Base-by-base conservation (phyloP, 192 early-diverging fungal species). In the Cladochytrium replicatum region DNA sequence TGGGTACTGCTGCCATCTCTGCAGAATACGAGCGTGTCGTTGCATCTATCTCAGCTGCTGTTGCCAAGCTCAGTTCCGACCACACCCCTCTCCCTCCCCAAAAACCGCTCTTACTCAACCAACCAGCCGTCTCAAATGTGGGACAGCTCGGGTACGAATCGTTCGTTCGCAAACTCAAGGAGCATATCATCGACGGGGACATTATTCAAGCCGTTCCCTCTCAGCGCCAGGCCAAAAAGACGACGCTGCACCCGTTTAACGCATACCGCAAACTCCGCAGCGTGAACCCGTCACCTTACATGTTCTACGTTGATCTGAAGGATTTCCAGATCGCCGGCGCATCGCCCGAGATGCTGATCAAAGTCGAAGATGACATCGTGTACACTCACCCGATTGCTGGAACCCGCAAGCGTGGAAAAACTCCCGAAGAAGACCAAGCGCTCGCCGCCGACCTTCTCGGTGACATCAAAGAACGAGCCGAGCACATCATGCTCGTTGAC, bases 401-500 rank as follows among this genome's bases (percentile, higher is more conserved):
- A 9, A 99, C 96, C 3, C 78, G 96, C 41, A 86, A 78, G 56
- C 82, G 96, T 38, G 96, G 96, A 3, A 76, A 72, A 41, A 89
- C 85, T 1, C 58, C 61, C 7, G 85, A 87, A 50, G 87, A 93
- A 54, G 96, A 99, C 55, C 71, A 92, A n/a, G 81, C 67, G 13
- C 78, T 97, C 44, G 96, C 89, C 1, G 71, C 78, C 15, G 93
- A 96, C 45, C 71, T 99, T 9, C 59, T 99, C 29, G 68, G 68
- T 6, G 96, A 99, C 69, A 72, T 87, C 29, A 99, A 99, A 67
- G 96, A 99, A 71, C 77, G 91, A 5, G 87, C 90, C 21, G 96
- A 99, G 56, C 96, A 99, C 57, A 84, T 99, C 42, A 99, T 99
- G 96, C 72, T 99, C 45, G 94, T 99, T 26, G 96, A 99, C 76